These are phyloP conservation scores for Hypoxylon rubiginosum DNA, from an alignment of 2,329 filamentous ascomycete species.

Conservation along the genomic window DNA sequence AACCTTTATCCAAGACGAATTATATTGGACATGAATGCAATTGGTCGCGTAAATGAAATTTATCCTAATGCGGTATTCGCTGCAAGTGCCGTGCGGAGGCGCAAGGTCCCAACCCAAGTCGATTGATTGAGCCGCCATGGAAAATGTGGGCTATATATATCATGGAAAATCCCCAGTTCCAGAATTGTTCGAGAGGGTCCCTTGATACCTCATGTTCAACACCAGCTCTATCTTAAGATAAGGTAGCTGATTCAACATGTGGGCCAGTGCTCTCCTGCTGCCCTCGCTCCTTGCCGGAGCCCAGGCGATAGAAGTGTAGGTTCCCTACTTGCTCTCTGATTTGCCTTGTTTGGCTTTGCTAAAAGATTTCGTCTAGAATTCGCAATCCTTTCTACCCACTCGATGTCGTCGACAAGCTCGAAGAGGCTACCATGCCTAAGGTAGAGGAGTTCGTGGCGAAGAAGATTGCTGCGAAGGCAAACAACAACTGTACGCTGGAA, in stretches of 20 bases:
- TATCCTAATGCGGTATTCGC: slow-evolving; percentile 42
- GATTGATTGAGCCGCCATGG: slow-evolving; percentile 46
- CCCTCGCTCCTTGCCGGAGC: slow-evolving; percentile 47
- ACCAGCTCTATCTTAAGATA: slow-evolving; percentile 24
- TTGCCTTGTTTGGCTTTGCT: slow-evolving; percentile 19
- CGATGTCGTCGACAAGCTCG: slow-evolving; percentile 50
- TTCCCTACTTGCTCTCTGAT: neutral
- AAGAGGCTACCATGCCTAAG: slow-evolving; percentile 49
- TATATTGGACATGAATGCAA: slow-evolving; percentile 40
- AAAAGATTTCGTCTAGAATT: slow-evolving; percentile 27
- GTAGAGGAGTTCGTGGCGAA: slow-evolving; percentile 45
- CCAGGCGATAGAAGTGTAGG: slow-evolving; percentile 43
- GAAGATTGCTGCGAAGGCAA: slow-evolving; percentile 43
- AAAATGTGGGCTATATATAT: slow-evolving; percentile 46
- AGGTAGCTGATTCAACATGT: slow-evolving; percentile 42
- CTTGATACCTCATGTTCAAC: slow-evolving; percentile 26
- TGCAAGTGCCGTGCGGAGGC: slow-evolving; percentile 50
- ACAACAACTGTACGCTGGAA: slow-evolving; percentile 50
- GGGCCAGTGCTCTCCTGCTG: slow-evolving; percentile 42
- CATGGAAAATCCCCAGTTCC: slow-evolving; percentile 24
- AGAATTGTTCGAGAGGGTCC: slow-evolving; percentile 10
- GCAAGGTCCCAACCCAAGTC: slow-evolving; percentile 38
- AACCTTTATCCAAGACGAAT: slow-evolving; percentile 35
- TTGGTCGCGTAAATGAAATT: slow-evolving; percentile 45
- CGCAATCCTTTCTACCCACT: slow-evolving; percentile 50